Percentiles rank a stretch among this genome's conserved stretches.
Evolutionary conservation across 2,329 filamentous ascomycete genomes (phyloP).

Genomic region (Sarocladium kiliense): DNA sequence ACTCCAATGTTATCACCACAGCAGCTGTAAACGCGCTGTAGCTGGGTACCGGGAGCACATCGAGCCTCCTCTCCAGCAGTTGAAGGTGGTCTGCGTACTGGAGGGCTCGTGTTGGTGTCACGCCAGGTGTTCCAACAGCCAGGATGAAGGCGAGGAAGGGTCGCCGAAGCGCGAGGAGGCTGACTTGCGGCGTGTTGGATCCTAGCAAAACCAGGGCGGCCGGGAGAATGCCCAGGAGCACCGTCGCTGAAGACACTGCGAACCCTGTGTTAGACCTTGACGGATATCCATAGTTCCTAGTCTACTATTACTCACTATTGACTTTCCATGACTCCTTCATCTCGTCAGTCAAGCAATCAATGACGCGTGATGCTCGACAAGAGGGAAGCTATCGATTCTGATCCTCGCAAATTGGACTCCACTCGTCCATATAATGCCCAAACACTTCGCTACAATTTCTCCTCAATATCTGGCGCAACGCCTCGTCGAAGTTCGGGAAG

Average conservation of each 20-base stretch:
- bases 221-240: constrained; percentile 5
- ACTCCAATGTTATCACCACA: background rate
- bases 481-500: constrained; percentile 5
- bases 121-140: constrained; percentile 4
- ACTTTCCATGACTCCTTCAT: constrained; percentile 8
- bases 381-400: background rate
- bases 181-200: constrained; percentile 5
- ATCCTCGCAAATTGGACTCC: constrained; percentile 5
- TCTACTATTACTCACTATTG: constrained; percentile 1
- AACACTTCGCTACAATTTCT: constrained; percentile 3
- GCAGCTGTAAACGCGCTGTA: background rate
- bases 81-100: constrained; percentile 8
- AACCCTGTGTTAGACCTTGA: no score
- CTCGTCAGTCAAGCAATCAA: constrained; percentile 3
- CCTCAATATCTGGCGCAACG: background rate
- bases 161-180: background rate
- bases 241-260: constrained; percentile 2
- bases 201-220: constrained; percentile 4
- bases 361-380: constrained; percentile 3
- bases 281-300: no score
- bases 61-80: background rate
- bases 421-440: constrained; percentile 1
- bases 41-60: background rate
- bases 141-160: constrained; percentile 1
- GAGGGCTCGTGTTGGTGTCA: constrained; percentile 2